These are phyloP conservation scores for Apiotrichum akiyoshidainum DNA, from an alignment of 1,284 basidiomycete species.

Conservation along the genomic window DNA sequence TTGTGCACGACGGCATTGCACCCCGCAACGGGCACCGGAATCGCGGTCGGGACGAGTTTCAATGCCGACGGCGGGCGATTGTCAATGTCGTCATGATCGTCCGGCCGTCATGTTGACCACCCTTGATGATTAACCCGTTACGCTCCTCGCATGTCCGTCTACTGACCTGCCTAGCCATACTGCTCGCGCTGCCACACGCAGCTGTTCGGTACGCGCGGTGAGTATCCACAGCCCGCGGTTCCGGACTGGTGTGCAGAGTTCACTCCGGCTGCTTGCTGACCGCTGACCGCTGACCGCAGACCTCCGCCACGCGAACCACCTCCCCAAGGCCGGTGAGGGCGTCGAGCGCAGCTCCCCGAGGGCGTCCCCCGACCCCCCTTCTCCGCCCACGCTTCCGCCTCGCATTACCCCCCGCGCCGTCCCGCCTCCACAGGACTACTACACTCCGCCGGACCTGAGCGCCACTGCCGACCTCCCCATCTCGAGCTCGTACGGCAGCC, in stretches of 20 bases:
- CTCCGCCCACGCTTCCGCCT: constrained; percentile 5
- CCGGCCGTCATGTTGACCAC: no score
- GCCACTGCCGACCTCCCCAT: neutral
- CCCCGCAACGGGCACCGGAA: no score
- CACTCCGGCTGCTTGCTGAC: no score
- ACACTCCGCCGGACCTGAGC: constrained; percentile 14
- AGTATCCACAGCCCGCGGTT: constrained; percentile 3
- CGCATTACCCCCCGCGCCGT: constrained; percentile 18
- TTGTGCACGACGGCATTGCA: no score
- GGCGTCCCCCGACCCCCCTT: constrained; percentile 6
- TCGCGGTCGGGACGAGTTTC: no score
- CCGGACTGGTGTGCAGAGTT: no score
- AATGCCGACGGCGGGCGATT: no score
- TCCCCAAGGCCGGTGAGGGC: constrained; percentile 6
- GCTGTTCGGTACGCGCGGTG: constrained; percentile 46
- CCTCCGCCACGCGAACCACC: constrained; percentile 39
- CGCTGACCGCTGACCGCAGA: constrained; percentile 25
- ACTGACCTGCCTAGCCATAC: constrained; percentile 35
- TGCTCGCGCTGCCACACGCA: constrained; percentile 48
- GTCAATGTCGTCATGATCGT: no score
- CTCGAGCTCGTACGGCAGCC: neutral
- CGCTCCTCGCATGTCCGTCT: neutral
- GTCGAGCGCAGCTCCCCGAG: neutral
- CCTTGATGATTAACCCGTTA: neutral
- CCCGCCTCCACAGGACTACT: constrained; percentile 19